Conservation (phyloP, 208 protist species). For the Leishmania gerbilli region DNA sequence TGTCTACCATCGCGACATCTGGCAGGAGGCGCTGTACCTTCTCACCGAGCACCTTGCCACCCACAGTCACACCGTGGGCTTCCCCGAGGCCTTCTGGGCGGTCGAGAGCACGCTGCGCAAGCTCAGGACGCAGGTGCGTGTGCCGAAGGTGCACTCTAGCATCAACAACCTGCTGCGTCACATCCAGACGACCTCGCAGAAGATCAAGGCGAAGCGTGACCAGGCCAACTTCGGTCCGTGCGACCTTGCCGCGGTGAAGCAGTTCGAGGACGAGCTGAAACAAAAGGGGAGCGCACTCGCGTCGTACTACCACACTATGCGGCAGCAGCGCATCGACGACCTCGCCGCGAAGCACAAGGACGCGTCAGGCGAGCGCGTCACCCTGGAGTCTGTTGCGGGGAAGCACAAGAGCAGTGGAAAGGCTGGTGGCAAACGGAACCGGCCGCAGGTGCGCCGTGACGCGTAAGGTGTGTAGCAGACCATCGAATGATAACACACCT, state of each 20-base stretch:
- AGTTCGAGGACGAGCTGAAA: slow-evolving; percentile 78
- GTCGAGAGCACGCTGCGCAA: slow-evolving; percentile 87
- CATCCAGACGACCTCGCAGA: slow-evolving; percentile 69
- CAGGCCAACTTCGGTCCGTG: slow-evolving; percentile 79
- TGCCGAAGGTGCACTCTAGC: slow-evolving; percentile 78
- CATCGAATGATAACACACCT: background rate
- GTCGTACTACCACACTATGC: slow-evolving; percentile 68
- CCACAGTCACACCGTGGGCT: slow-evolving; percentile 88
- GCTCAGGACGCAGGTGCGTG: slow-evolving; percentile 80
- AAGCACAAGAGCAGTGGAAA: slow-evolving; percentile 32
- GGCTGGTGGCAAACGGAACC: slow-evolving; percentile 32
- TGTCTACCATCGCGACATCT: slow-evolving; percentile 76
- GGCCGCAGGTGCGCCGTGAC: background rate
- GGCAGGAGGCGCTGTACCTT: slow-evolving; percentile 84
- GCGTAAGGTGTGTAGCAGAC: slow-evolving; percentile 15
- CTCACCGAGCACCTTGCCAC: slow-evolving; percentile 88
- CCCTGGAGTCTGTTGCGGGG: slow-evolving; percentile 65
- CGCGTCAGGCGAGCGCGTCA: slow-evolving; percentile 59
- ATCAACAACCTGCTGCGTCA: slow-evolving; percentile 78
- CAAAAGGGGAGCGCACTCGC: slow-evolving; percentile 56
- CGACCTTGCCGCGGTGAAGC: slow-evolving; percentile 78
- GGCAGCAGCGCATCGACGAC: slow-evolving; percentile 77
- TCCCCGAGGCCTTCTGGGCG: slow-evolving; percentile 93
- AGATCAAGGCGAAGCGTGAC: slow-evolving; percentile 72
- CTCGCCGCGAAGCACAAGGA: slow-evolving; percentile 72